A percentile compares a stretch with the other conserved stretches of the same genome.
Evolutionary conservation across 2,329 filamentous ascomycete genomes (phyloP).

Genomic region (Stachybotrys chlorohalonatus): DNA sequence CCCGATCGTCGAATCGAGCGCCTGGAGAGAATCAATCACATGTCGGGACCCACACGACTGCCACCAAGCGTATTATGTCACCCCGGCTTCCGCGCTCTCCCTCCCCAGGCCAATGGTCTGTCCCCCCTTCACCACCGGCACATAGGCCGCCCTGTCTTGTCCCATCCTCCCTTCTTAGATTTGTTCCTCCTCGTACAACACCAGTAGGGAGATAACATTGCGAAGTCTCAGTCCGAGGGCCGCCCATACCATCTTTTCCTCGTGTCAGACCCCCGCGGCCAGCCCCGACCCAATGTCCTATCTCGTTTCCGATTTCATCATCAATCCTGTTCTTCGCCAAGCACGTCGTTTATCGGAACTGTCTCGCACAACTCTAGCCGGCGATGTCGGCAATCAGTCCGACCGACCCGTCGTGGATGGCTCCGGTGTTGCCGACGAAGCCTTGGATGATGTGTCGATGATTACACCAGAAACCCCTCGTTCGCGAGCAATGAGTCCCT

Average conservation of each 20-base stretch:
- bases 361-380: slow-evolving; percentile 28
- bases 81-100: not conserved
- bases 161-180: not conserved
- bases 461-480: slow-evolving; percentile 13
- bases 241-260: not conserved
- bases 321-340: slow-evolving; percentile 58
- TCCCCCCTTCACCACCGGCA: not conserved
- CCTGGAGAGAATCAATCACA: not conserved
- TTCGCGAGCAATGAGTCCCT: slow-evolving; percentile 21
- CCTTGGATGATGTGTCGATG: slow-evolving; percentile 4
- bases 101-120: not conserved
- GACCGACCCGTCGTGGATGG: slow-evolving; percentile 15
- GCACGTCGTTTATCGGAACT: slow-evolving; percentile 53
- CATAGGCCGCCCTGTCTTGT: too few relatives aligned
- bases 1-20: not conserved
- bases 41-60: not conserved
- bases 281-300: slow-evolving; percentile 42
- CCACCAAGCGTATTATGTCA: not conserved
- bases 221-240: not conserved
- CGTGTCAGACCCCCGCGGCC: slow-evolving; percentile 4
- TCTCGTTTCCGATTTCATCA: slow-evolving; percentile 55
- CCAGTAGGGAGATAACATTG: not conserved
- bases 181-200: not conserved
- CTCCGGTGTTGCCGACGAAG: slow-evolving; percentile 11
- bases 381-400: slow-evolving; percentile 20